Evolutionary conservation across 2,329 filamentous ascomycete genomes (phyloP), one percentile per base, ranked within the genome.

Genomic region (Aquanectria penicillioides): DNA sequence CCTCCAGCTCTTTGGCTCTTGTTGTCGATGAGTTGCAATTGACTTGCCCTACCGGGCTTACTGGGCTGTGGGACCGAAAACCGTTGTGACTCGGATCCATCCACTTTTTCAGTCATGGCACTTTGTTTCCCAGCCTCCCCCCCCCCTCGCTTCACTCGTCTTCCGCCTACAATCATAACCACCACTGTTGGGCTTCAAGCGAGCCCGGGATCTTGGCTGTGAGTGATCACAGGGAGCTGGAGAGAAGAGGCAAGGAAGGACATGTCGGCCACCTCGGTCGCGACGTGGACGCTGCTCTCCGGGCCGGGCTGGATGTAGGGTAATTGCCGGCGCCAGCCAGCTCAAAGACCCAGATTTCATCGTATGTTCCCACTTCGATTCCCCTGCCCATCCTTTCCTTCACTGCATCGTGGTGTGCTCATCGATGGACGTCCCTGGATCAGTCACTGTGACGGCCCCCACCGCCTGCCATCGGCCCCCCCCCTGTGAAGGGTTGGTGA

Each of bases 401-500:
- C 52, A 50, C 26, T 53, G 50, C 55, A 60, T 57, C 52, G 59
- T 63, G 60, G 59, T 66, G 56, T 64, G 59, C 48, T 53, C 41
- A 49, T 54, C 59, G 48, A 61, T 54, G 61, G 53, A 48, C 38
- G 59, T 59, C 62, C 63, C 61, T 68, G 52, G 51, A 57, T 56
- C 61, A 52, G 38, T 65, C 59, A 57, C 61, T 59, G 66, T 68
- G 63, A 61, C 41, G 47, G 59, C 48, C 68, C 67, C 69, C 69
- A 64, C 66, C 53, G 48, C 38, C 49, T n/a, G 36, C 36, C 26
- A 31, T 26, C 40, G 29, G 22, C 31, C 40, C 25, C 44, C 37
- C 57, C 57, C 48, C 36, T 51, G 48, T 38, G 18, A 51, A 40
- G n/a, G n/a, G n/a, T n/a, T n/a, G n/a, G n/a, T n/a, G n/a, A 28